A percentile compares a stretch with the other conserved stretches of the same genome.
These are phyloP conservation scores for Colletotrichum viniferum DNA, from an alignment of 2,329 filamentous ascomycete species.

Conservation along the genomic window DNA sequence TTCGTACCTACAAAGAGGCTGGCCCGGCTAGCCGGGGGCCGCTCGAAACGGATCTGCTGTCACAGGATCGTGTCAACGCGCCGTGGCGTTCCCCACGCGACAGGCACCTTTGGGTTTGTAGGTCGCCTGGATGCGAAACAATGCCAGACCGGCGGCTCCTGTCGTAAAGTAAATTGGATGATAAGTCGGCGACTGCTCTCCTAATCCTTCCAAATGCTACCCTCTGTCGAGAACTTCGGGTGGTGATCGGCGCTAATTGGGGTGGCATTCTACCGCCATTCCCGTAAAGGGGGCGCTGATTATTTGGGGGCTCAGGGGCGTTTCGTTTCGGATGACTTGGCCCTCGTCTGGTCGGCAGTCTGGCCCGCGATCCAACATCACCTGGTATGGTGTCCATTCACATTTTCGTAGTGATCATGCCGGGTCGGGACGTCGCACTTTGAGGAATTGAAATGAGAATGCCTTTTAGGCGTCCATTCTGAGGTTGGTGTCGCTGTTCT, in stretches of 20 bases:
- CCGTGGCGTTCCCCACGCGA: neutral
- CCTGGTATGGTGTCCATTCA: neutral
- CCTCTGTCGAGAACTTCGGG: neutral
- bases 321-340: neutral
- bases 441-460: neutral
- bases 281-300: neutral
- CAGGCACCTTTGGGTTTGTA: neutral
- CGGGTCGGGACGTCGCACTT: neutral
- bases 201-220: neutral
- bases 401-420: neutral
- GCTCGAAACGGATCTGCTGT: constrained; percentile 18
- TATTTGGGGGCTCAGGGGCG: neutral
- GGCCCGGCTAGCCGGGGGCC: neutral
- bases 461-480: neutral
- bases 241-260: neutral
- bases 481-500: neutral
- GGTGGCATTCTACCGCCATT: neutral
- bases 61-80: constrained; percentile 18
- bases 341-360: neutral
- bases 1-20: neutral
- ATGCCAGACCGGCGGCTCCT: neutral
- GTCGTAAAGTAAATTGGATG: neutral
- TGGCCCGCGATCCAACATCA: neutral
- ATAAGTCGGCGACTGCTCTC: neutral
- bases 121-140: neutral